These are phyloP conservation scores for Orbilia blumenaviensis DNA, from an alignment of 2,329 filamentous ascomycete species.

Conservation along the genomic window DNA sequence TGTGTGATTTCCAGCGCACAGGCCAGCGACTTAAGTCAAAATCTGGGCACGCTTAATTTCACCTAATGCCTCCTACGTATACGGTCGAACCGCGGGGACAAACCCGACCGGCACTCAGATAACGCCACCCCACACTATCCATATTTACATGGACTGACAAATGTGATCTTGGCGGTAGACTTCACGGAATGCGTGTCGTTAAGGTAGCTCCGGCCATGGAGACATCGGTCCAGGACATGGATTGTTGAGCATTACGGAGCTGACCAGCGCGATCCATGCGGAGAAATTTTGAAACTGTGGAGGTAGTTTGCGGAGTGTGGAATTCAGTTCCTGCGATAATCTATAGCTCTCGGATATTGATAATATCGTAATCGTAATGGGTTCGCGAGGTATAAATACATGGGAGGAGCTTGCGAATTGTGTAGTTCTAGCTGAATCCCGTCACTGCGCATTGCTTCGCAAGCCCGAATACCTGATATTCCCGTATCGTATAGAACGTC, in stretches of 20 bases:
- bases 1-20: background rate
- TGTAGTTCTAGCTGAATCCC: background rate
- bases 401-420: background rate
- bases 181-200: constrained; percentile 16
- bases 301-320: constrained; percentile 14
- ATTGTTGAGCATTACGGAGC: background rate
- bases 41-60: background rate
- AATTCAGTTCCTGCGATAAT: background rate
- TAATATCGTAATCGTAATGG: background rate
- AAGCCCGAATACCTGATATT: background rate
- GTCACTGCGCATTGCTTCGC: constrained; percentile 22
- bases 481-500: background rate
- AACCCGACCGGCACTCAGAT: background rate
- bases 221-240: constrained; percentile 1
- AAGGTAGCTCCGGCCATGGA: background rate
- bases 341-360: background rate
- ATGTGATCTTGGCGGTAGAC: constrained; percentile 6
- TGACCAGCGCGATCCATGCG: constrained; percentile 31
- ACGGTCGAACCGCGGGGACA: constrained; percentile 9
- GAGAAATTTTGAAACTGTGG: constrained; percentile 48
- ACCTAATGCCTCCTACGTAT: background rate
- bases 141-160: background rate
- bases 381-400: constrained; percentile 29
- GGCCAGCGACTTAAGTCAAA: constrained; percentile 1
- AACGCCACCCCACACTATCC: background rate